Evolutionary conservation across 2,329 filamentous ascomycete genomes (phyloP).

Genomic region (Diaporthe citrichinensis): DNA sequence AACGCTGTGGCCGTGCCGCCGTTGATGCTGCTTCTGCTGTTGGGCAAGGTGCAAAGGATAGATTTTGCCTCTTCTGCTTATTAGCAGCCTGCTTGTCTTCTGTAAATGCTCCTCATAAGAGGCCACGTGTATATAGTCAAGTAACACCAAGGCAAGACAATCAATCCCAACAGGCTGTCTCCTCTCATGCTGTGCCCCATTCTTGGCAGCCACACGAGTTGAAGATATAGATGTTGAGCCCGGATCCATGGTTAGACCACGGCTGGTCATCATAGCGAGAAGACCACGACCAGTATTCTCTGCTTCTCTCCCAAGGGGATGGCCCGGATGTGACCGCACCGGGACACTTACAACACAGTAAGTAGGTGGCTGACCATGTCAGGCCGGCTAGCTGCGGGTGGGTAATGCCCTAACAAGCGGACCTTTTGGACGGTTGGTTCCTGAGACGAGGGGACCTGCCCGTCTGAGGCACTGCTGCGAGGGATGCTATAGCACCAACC

Average conservation of each 20-base stretch:
- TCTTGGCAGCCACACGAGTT: background rate
- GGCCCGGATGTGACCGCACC: background rate
- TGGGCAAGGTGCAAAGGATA: background rate
- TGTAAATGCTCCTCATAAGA: background rate
- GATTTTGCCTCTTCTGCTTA: background rate
- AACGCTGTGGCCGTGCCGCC: constrained; percentile 16
- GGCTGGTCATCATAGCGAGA: no score
- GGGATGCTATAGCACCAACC: constrained; percentile 18
- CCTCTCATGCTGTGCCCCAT: constrained; percentile 7
- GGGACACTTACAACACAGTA: background rate
- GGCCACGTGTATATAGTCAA: background rate
- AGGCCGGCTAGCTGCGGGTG: constrained; percentile 26
- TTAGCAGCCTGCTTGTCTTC: background rate
- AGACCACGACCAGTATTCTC: background rate
- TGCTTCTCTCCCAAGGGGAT: background rate
- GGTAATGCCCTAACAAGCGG: constrained; percentile 39
- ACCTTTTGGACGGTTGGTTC: background rate
- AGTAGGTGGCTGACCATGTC: background rate
- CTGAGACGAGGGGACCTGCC: constrained; percentile 36
- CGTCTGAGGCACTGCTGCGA: constrained; percentile 30
- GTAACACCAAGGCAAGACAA: background rate
- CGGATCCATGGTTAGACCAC: background rate
- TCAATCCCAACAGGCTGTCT: background rate
- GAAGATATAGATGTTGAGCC: background rate
- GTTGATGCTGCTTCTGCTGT: background rate